Base-by-base conservation (phyloP, 2,329 filamentous ascomycete genomes). In the Ceratocystis cacaofunesta region DNA sequence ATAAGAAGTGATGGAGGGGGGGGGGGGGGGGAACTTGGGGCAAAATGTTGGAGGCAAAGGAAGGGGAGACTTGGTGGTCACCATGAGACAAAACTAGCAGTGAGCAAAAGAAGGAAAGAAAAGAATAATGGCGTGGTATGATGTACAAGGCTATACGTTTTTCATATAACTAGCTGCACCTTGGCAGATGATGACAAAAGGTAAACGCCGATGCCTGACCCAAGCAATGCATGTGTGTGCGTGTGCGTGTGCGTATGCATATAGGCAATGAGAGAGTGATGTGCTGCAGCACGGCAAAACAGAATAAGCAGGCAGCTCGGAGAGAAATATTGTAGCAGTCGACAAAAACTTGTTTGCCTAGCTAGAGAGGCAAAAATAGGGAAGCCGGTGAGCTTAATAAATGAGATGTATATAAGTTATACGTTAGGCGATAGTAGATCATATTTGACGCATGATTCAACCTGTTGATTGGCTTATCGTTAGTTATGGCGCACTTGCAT, bases 361-460 rank as follows among this genome's bases (percentile, higher is more conserved):
- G 12, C 30, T 30, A 36, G 5, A 3, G 3, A 58, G 32, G 32
- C 4, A 32, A 19, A 36, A 17, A 36, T 32, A 32, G 30, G 6
- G 32, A 58, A 25, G 28, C 25, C 5, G 15, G 28, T 8, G 28
- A 3, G 10, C 1, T 32, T 15, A 1, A 3, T 32, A 12, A 36
- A 6, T n/a, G 55, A 30, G 28, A 36, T 7, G 25, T 10, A 25
- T 17, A 32, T 3, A 30, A 62, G 32, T 72, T 77, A 96, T 69
- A 95, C 85, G 77, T 95, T 96, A 2, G 91, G 91, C 61, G 90
- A 90, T 68, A 96, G 78, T 69, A 90, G 81, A 75, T 96, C 91
- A 70, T 92, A 95, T 73, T 92, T 94, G 71, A 96, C 92, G 73
- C 90, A 95, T 72, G 84, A 82, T 75, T 96, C 91, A 43, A 92